Evolutionary conservation across 2,329 filamentous ascomycete genomes (phyloP).

Genomic region (Albophoma yamanashiensis): DNA sequence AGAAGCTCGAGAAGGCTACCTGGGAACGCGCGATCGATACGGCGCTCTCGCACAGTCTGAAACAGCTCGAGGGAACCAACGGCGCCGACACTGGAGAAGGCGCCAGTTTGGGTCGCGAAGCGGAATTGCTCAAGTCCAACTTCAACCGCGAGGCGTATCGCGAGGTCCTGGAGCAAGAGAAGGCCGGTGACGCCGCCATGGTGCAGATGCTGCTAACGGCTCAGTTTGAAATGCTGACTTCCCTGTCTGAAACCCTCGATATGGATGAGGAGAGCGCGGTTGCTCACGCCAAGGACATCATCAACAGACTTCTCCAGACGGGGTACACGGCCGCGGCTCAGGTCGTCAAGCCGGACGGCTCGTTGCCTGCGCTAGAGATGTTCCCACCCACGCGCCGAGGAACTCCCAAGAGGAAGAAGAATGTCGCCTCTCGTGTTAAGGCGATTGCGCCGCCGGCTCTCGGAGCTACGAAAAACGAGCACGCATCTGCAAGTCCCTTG

Average conservation of each 20-base stretch:
- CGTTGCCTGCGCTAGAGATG: slow-evolving; percentile 47
- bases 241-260: slow-evolving; percentile 67
- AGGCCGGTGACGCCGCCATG: slow-evolving; percentile 62
- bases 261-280: slow-evolving; percentile 82
- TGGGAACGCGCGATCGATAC: slow-evolving; percentile 87
- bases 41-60: slow-evolving; percentile 74
- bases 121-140: slow-evolving; percentile 73
- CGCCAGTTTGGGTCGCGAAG: slow-evolving; percentile 65
- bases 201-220: slow-evolving; percentile 78
- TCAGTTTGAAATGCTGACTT: slow-evolving; percentile 83
- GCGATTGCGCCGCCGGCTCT: slow-evolving; percentile 35
- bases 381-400: slow-evolving; percentile 62
- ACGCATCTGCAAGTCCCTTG: slow-evolving; percentile 38
- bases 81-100: slow-evolving; percentile 48
- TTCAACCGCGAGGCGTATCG: slow-evolving; percentile 71
- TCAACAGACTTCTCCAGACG: slow-evolving; percentile 66
- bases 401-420: slow-evolving; percentile 66
- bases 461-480: slow-evolving; percentile 19
- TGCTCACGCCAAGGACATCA: slow-evolving; percentile 63
- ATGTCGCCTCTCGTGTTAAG: slow-evolving; percentile 27
- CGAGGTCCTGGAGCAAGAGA: slow-evolving; percentile 76
- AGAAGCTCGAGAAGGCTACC: slow-evolving; percentile 65
- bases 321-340: slow-evolving; percentile 68
- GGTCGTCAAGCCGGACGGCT: slow-evolving; percentile 82
- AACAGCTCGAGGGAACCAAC: slow-evolving; percentile 56